Base-by-base conservation (phyloP, 345 rosid species). In the Salix purpurea region DNA sequence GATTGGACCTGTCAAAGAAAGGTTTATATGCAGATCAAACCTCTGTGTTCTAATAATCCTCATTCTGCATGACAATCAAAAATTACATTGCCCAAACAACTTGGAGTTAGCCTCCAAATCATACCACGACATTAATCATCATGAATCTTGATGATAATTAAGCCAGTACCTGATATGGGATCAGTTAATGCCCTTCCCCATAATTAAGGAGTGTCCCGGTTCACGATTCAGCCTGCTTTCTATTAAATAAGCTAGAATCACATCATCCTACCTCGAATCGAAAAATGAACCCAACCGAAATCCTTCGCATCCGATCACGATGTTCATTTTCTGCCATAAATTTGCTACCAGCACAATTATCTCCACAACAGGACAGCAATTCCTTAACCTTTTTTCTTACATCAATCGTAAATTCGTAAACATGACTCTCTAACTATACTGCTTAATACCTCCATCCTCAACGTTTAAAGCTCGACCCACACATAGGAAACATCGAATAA, bases 1-100 rank as follows among this genome's bases (percentile, higher is more conserved):
- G 76, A 96, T 83, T 5, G 99, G 99, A 84, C 99, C 99, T 96
- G 80, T 21, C 65, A 72, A 15, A 36, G 18, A 30, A 58, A 42
- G 15, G 2, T 2, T 28, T 16, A 58, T 24, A 6, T 16, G 23
- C 64, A 36, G 28, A 32, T 24, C 32, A 62, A 62, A 62, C 60
- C 42, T 44, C 46, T 7, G 18, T n/a, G 7, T 8, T 0, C 15
- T 16, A 4, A 12, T 37, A 34, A 34, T 56, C 60, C 21, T 48
- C 8, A 30, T 23, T 23, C 62, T n/a, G 26, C 24, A 37, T 7
- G 18, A 42, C 34, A 62, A 23, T 2, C 12, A 9, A 73, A 73
- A 21, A 10, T 18, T 16, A 60, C 19, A 52, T 15, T 2, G 6
- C 12, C 36, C 28, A 28, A 46, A 32, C 7, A 74, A 48, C 15